Conservation (phyloP, 2,329 filamentous ascomycete genomes). For the Alternaria ethzedia region DNA sequence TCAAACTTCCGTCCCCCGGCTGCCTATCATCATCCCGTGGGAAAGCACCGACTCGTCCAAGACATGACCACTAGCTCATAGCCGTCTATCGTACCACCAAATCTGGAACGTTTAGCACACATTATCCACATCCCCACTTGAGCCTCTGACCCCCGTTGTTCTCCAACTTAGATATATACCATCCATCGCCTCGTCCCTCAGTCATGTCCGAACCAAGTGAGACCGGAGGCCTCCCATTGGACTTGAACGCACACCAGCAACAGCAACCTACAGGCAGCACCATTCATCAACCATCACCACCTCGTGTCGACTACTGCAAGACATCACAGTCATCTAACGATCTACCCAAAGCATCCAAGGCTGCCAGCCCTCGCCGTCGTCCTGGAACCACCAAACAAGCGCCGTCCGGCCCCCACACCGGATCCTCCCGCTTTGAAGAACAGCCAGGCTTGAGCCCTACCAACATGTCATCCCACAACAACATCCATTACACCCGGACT, state of each 20-base stretch:
- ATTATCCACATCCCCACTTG: conserved; percentile 37
- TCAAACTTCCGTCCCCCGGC: conserved; percentile 35
- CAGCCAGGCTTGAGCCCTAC: conserved; percentile 40
- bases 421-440: conserved; percentile 40
- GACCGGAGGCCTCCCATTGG: conserved; percentile 43
- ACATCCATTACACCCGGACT: conserved; percentile 53
- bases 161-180: conserved; percentile 43
- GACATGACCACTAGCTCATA: conserved; percentile 42
- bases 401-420: conserved; percentile 31
- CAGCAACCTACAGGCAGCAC: conserved; percentile 31
- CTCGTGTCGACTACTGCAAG: conserved; percentile 27
- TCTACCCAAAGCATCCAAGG: conserved; percentile 27
- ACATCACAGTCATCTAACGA: conserved; percentile 39
- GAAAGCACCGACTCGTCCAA: conserved; percentile 34
- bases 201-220: conserved; percentile 43
- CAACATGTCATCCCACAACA: conserved; percentile 35
- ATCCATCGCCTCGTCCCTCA: conserved; percentile 30
- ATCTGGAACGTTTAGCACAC: conserved; percentile 40
- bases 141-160: conserved; percentile 37
- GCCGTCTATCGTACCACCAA: conserved; percentile 39
- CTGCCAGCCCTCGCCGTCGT: conserved; percentile 35
- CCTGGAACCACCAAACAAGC: conserved; percentile 31
- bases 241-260: conserved; percentile 24
- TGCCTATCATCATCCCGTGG: conserved; percentile 38
- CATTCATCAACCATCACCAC: conserved; percentile 17